Evolutionary conservation across 2,329 filamentous ascomycete species (phyloP), one percentile per base, ranked within the genome.

Genomic region (Aureobasidium pullulans): DNA sequence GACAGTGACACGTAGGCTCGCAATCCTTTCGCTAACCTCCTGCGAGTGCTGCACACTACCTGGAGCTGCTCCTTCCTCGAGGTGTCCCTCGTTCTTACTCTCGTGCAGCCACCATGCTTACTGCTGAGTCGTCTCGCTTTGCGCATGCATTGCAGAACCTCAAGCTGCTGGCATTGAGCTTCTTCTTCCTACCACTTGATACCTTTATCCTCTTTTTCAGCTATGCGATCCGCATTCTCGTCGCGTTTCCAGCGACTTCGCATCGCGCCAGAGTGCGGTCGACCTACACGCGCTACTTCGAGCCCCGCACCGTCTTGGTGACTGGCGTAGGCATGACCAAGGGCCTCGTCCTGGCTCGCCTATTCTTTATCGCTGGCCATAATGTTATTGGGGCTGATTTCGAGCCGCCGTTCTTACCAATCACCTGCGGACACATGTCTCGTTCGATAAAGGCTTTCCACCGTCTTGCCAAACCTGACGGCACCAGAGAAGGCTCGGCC

Each of bases 241-340:
- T 60, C 37, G 49, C 65, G 6, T 62, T 62, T 37, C 60, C 40
- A 50, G 62, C 54, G 66, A 67, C 36, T 44, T 57, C 53, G 15
- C 58, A 64, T 53, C 68, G 67, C 32, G 60, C 61, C 9, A 47
- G 62, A 61, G 61, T 67, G 34, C 64, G 61, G 19, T 65, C 66
- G 15, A 66, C 68, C 3, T 62, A 64, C 11, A 67, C 71, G 60
- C 68, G 72, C 1, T 68, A 66, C 7, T 77, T 76, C 65, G 69
- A 72, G 36, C 73, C 74, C 1, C 79, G 77, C 57, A 87, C 81
- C 0, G 75, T 91, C 37, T 79, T 92, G 13, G 80, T 92, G 43
- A 90, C 88, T 0, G 88, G 88, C 1, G 78, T 90, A 2, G 83
- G 84, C 47, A 91, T 89, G 81, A 79, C 82, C 44, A 88, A 90